Base-by-base conservation (phyloP, 331 rosid genomes). In the Spiraea crenata region DNA sequence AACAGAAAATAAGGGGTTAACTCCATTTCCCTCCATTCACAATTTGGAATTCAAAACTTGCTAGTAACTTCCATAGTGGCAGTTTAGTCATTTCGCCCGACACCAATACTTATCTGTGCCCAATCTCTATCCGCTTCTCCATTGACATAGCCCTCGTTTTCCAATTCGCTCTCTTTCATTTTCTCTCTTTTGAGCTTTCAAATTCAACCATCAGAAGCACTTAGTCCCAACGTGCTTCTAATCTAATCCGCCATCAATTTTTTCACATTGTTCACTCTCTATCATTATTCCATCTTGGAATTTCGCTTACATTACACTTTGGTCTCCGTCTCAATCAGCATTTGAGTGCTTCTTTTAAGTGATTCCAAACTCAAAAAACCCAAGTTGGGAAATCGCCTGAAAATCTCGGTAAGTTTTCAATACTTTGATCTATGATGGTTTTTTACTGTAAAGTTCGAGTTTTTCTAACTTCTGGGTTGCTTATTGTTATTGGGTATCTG, bases 31-130 rank as follows among this genome's bases (percentile, higher is more conserved):
- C 76, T 56, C 80, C 74, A 13, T 38, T 38, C 57, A 62, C 39
- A 68, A 17, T 64, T 64, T 31, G 40, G 71, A 55, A 63, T 38
- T 67, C 69, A 40, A 83, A 79, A 76, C 57, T 25, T 65, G 46
- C 75, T 17, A 17, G 40, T 10, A 34, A 71, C 78, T 77, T 69
- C 71, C 76, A 12, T 67, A 72, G 83, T 82, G 91, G 91, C 81
- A 87, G 80, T 88, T 83, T 68, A 42, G 93, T 87, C 85, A 87
- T 80, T 84, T 76, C 51, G 31, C 31, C 31, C 31, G 31, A n/a
- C 31, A 25, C 31, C 31, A 25, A 0, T 25, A 25, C 3, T 37
- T 39, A 69, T 65, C 70, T 17, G 70, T 67, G 65, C 80, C 70
- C 42, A 72, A 72, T 83, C 85, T 71, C 77, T 65, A 60, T 85